Evolutionary conservation across 2,329 filamentous ascomycete genomes (phyloP), one percentile per base, ranked within the genome.

Genomic region (Claviceps sp.): DNA sequence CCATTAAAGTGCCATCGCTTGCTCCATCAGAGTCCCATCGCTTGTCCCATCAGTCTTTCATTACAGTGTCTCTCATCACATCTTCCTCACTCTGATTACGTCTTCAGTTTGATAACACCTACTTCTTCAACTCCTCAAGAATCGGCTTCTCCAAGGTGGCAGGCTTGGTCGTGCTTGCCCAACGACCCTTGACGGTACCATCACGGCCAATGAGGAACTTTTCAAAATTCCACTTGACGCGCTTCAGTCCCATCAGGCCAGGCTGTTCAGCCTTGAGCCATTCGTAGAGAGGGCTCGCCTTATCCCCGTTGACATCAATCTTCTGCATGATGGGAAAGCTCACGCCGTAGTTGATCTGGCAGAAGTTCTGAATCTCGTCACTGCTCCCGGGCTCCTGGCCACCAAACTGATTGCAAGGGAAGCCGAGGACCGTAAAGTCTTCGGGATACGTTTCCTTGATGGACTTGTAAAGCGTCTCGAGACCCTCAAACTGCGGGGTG

Each of bases 211-310:
- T 75, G 57, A 98, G 73, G 72, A 96, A 98, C 80, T 98, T 98
- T 71, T 98, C 93, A 74, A 97, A 98, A 73, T 98, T 98, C 93
- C 93, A 98, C 85, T 97, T 96, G 62, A 98, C 77, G 56, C 84
- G 72, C 83, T 94, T 91, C 64, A 97, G 68, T 19, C 93, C 93
- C 72, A 97, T 72, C 52, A 96, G 64, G 22, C 93, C 90, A 1
- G 91, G 79, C 75, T 89, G 85, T 70, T 83, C 72, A 44, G 70
- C 68, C 75, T 85, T 85, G 64, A 85, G 69, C 80, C 80, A 98
- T 65, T 86, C 50, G 47, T 55, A 61, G 24, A 61, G 50, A 3
- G 90, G 89, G 61, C 82, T 81, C 47, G 89, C 85, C 34, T 81
- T 75, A 61, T 85, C 81, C 62, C 93, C 93, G 68, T 98, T 98